Conservation (phyloP, 23 red algal genomes). For the Gracilaria caudata region DNA sequence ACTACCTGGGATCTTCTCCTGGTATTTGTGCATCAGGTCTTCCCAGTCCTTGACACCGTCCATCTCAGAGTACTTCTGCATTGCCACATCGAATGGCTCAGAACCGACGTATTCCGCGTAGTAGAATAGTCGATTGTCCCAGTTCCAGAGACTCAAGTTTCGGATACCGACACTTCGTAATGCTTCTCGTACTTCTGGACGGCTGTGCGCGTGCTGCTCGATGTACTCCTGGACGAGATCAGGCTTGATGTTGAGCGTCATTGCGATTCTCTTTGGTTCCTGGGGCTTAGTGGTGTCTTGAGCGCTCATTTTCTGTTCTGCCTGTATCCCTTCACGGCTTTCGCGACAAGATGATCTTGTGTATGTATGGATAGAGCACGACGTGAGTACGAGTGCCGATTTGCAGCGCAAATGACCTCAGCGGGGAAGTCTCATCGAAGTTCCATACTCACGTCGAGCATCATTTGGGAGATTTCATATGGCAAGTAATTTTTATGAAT, state of each 20-base stretch:
- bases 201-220: constrained; percentile 47
- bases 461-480: too few relatives aligned
- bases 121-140: constrained; percentile 81
- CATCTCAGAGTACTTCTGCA: constrained; percentile 82
- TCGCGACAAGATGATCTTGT: too few relatives aligned
- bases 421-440: too few relatives aligned
- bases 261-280: constrained; percentile 60
- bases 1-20: constrained; percentile 65
- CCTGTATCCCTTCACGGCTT: too few relatives aligned
- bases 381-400: too few relatives aligned
- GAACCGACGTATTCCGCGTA: constrained; percentile 85
- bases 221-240: constrained; percentile 66
- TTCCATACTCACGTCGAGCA: too few relatives aligned
- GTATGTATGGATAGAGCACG: too few relatives aligned
- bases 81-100: constrained; percentile 79
- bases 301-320: not conserved
- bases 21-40: constrained; percentile 85
- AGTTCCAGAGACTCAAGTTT: constrained; percentile 79
- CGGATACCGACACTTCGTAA: constrained; percentile 71
- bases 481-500: too few relatives aligned
- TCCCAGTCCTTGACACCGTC: constrained; percentile 81
- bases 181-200: constrained; percentile 63
- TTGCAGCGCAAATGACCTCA: too few relatives aligned
- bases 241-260: constrained; percentile 86
- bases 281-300: not conserved